Conservation (phyloP, 257 asterid species). For the Ilex asprella region DNA sequence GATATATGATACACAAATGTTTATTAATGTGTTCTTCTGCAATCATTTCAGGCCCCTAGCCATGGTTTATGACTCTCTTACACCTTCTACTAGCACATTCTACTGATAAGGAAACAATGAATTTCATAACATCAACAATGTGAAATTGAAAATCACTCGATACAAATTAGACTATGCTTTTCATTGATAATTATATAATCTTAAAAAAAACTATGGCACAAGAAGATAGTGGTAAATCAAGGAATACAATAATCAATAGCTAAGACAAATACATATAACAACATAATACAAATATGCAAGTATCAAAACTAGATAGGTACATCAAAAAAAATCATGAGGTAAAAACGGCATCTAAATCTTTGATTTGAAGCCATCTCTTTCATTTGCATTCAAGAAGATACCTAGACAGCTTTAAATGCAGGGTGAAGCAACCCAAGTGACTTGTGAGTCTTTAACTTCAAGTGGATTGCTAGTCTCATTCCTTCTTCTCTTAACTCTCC, state of each 20-base stretch:
- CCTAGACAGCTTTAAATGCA: conserved; percentile 50
- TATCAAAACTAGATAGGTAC: conserved; percentile 11
- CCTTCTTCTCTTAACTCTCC: conserved; percentile 56
- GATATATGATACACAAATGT: too few relatives aligned
- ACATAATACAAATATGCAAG: conserved; percentile 19
- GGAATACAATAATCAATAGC: conserved; percentile 32
- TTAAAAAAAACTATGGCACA: conserved; percentile 21
- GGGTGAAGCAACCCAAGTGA: conserved; percentile 81
- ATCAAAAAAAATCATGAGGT: conserved; percentile 3
- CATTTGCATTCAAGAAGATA: conserved; percentile 20
- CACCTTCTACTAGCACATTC: too few relatives aligned
- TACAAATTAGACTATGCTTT: conserved; percentile 11
- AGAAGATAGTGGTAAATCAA: conserved; percentile 27
- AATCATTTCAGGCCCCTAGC: too few relatives aligned
- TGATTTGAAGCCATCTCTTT: conserved; percentile 11
- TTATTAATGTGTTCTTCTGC: too few relatives aligned
- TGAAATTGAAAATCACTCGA: conserved; percentile 11
- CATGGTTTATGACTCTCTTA: too few relatives aligned
- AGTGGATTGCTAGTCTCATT: conserved; percentile 76
- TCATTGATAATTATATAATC: conserved; percentile 16
- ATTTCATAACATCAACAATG: not conserved
- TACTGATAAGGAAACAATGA: too few relatives aligned
- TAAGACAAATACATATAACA: conserved; percentile 17
- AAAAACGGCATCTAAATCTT: not conserved
- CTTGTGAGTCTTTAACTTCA: conserved; percentile 41